Evolutionary conservation across 257 asterid genomes (phyloP).

Genomic region (Echites panduratus): DNA sequence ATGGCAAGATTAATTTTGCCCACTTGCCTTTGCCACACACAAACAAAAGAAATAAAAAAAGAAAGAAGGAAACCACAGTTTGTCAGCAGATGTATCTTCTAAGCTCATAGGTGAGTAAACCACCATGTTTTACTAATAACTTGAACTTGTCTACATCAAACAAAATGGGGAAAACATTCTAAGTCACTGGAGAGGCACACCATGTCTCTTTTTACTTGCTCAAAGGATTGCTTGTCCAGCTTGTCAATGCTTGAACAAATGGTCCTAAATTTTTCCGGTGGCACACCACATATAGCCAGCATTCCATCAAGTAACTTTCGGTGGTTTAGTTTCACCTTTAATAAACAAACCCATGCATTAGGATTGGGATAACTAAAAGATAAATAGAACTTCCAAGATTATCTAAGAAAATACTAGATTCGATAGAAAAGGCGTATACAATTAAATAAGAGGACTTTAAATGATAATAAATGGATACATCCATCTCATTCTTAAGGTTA

Average conservation of each 20-base stretch:
- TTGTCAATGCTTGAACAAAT: slow-evolving; percentile 96
- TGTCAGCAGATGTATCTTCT: background rate
- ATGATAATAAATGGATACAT: background rate
- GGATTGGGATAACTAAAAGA: background rate
- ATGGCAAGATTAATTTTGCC: background rate
- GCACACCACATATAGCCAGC: slow-evolving; percentile 92
- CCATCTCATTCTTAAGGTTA: background rate
- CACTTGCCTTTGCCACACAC: background rate
- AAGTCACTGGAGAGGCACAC: slow-evolving; percentile 34
- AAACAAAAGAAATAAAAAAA: background rate
- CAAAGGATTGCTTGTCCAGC: slow-evolving; percentile 88
- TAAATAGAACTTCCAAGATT: background rate
- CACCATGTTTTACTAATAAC: background rate
- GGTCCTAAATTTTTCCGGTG: slow-evolving; percentile 74
- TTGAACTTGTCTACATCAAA: background rate
- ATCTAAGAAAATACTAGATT: background rate
- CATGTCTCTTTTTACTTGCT: slow-evolving; percentile 89
- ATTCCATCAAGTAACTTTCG: slow-evolving; percentile 85
- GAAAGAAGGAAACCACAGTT: background rate
- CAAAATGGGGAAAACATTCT: background rate
- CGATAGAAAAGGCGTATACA: background rate
- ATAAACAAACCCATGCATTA: slow-evolving; percentile 15
- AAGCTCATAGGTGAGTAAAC: background rate
- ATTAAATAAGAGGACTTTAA: background rate
- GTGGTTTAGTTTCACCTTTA: slow-evolving; percentile 91